Base-by-base conservation (phyloP, 768 basidiomycete genomes). In the Phlebiopsis flavidoalba region DNA sequence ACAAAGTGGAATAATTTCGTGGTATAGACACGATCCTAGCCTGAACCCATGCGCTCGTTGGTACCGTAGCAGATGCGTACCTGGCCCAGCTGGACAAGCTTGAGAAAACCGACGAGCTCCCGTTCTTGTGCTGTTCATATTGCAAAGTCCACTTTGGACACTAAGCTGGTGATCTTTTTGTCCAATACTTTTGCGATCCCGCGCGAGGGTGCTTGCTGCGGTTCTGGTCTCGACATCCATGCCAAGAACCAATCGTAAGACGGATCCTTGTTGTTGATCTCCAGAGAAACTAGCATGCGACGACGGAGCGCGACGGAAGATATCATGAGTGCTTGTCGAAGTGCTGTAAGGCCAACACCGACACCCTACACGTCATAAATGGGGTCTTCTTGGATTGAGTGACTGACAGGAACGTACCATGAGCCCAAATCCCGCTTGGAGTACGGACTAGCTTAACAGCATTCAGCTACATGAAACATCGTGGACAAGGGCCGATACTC, bases 391-490 rank as follows among this genome's bases (percentile, higher is more conserved):
- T 8, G 37, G 36, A 33, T 21, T 22, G 0, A 49, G 15, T 31
- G 26, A 19, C 17, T 8, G 17, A 58, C 11, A 49, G 46, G 11
- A n/a, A 62, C 75, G 60, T 65, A 95, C 96, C 95, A 98, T 95
- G 40, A 99, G 83, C 37, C 96, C 97, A 68, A 98, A 98, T 26
- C 97, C 96, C 52, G 96, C 97, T 71, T 96, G 93, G 71, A 98
- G 77, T 94, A 95, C 40, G 94, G 96, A 71, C 97, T 99, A 67
- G 69, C 58, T 67, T 65, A 58, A 62, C 47, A 43, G 53, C 60
- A 50, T 64, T 64, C 53, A 51, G 62, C 35, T 17, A 54, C 5
- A 12, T 24, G 31, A 2, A 1, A 11, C 24, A 36, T 43, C 15
- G 4, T 19, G 12, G 35, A 11, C 11, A 15, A n/a, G 36, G 8